Conservation (phyloP, 495 filamentous ascomycete genomes). For the Neurospora sp. region DNA sequence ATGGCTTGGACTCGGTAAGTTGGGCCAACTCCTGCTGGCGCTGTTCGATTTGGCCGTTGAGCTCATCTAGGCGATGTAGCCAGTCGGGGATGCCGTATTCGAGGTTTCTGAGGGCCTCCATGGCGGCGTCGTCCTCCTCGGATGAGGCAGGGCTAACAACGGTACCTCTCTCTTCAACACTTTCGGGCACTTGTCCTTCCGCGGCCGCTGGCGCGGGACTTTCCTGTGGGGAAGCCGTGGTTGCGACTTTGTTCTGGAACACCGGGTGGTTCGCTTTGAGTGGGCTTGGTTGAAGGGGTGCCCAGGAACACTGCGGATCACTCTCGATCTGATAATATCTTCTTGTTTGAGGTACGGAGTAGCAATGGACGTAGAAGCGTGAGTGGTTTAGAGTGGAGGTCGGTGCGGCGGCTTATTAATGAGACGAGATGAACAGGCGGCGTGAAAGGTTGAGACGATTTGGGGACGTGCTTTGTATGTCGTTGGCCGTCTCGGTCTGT, state of each 20-base stretch:
- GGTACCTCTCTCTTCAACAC: not conserved
- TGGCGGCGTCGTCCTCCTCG: slow-evolving; percentile 31
- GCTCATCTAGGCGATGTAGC: slow-evolving; percentile 56
- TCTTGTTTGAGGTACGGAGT: not conserved
- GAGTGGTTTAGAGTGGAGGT: not conserved
- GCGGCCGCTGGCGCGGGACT: not conserved
- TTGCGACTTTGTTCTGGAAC: not conserved
- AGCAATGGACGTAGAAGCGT: not conserved
- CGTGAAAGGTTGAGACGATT: not conserved
- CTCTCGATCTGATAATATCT: not conserved
- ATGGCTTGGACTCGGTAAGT: slow-evolving; percentile 27
- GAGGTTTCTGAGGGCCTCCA: slow-evolving; percentile 57
- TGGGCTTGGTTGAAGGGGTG: not conserved
- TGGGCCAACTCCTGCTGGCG: slow-evolving; percentile 58
- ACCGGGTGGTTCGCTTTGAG: not conserved
- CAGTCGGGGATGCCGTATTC: slow-evolving; percentile 56
- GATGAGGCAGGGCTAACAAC: not conserved
- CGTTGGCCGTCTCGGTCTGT: not conserved
- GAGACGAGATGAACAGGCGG: not conserved
- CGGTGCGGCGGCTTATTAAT: not conserved
- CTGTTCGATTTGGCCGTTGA: slow-evolving; percentile 55
- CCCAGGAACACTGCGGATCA: not conserved
- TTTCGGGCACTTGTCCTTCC: not conserved
- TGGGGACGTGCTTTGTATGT: not conserved
- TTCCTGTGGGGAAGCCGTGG: not conserved